Evolutionary conservation across 2,329 filamentous ascomycete genomes (phyloP), one percentile per base, ranked within the genome.

Genomic region (Alternaria consortialis): DNA sequence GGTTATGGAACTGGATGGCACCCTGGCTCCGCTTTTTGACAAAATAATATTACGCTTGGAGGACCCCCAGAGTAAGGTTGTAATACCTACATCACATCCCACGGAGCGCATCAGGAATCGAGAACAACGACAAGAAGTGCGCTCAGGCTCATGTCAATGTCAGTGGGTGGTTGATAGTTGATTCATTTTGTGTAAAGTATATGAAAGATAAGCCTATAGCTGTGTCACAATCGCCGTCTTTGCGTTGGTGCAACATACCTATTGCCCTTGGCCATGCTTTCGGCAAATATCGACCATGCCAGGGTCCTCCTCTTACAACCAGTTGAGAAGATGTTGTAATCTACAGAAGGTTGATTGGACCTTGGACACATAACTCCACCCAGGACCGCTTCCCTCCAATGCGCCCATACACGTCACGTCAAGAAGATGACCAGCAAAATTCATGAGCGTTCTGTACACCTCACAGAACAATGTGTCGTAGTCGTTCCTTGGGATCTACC

Each of bases 81-180:
- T 47, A 31, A 44, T 54, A 3, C 39, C 51, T 1, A 59, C 57
- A n/a, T 50, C 50, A 2, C 50, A 55, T 27, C 46, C 50, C 40
- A 43, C 17, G 13, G 17, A 36, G 27, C 46, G 46, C 11, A 50
- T 20, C 7, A 25, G 34, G 27, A 9, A 27, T 29, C 54, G 59
- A 47, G 48, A 64, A 32, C 34, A 42, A 20, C 31, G 47, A 9
- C 20, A 47, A 7, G 32, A 48, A 13, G 8, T 17, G 46, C 46
- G 34, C 2, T 48, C 40, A 5, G 48, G 60, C 11, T 39, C 56
- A 32, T 73, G 70, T 50, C 66, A 58, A 8, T 73, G 70, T 43
- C 62, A 72, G 40, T 74, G 69, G 69, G 50, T 67, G 43, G 13
- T 50, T 36, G 34, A 34, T 25, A 8, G 31, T 23, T 36, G n/a